A percentile compares a stretch with the other conserved stretches of the same genome.
Evolutionary conservation across 768 basidiomycete genomes (phyloP).

Genomic region (Rhodotorula paludigena): DNA sequence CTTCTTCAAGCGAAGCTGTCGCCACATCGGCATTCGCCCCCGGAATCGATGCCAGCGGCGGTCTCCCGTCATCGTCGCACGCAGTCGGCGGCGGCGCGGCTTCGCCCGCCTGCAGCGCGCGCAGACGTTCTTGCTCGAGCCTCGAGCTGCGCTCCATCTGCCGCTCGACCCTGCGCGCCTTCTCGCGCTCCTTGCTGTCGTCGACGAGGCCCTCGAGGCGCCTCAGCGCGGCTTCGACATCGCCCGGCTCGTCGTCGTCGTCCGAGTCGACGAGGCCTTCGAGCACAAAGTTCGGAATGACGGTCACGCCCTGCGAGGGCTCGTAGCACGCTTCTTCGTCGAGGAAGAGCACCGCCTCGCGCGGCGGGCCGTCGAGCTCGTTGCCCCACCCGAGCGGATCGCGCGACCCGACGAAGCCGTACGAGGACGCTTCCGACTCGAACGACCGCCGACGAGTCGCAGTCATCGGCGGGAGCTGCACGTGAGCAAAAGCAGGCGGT

Average conservation of each 20-base stretch:
- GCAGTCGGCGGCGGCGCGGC: too few relatives aligned
- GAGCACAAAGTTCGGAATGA: conserved; percentile 58
- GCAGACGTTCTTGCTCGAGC: conserved; percentile 5
- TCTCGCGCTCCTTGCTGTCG: conserved; percentile 54
- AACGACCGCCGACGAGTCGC: background rate
- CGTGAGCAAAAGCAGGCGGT: background rate
- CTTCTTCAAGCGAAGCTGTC: too few relatives aligned
- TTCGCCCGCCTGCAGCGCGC: background rate
- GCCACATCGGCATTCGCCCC: too few relatives aligned
- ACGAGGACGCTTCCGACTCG: conserved; percentile 22
- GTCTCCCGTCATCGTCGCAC: too few relatives aligned
- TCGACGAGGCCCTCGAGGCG: conserved; percentile 83
- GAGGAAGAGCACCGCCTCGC: conserved; percentile 28
- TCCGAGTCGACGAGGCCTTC: conserved; percentile 52
- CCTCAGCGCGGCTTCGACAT: conserved; percentile 73
- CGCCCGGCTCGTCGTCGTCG: conserved; percentile 61
- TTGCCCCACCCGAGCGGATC: background rate
- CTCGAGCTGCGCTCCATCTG: conserved; percentile 38
- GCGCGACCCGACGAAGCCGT: background rate
- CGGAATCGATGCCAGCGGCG: background rate
- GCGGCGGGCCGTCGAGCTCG: conserved; percentile 2
- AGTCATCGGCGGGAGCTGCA: background rate
- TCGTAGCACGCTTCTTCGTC: conserved; percentile 31
- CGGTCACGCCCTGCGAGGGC: conserved; percentile 1
- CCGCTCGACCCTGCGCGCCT: conserved; percentile 36